phyloP scores from a whole-genome alignment of 192 early-diverging fungal species.

The Coemansia sp. region DNA sequence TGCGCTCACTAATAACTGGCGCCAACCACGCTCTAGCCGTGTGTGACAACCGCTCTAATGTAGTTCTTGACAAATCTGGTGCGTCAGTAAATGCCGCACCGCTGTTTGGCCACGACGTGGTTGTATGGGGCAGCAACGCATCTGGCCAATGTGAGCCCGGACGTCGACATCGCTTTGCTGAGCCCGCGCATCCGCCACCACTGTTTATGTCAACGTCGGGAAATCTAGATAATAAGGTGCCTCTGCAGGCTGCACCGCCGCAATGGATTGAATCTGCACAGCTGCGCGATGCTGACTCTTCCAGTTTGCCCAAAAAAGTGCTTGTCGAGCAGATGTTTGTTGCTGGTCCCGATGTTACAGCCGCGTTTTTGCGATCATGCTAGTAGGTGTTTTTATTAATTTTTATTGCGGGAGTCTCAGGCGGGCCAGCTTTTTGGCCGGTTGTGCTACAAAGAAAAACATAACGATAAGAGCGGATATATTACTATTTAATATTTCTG shows the following conservation, averaged over 20 bases:
- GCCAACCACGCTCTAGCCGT: slow-evolving; percentile 35
- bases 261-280: slow-evolving; percentile 33
- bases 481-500: too few species aligned
- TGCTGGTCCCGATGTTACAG: slow-evolving; percentile 28
- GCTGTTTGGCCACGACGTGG: slow-evolving; percentile 40
- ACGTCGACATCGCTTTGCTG: slow-evolving; percentile 35
- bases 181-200: slow-evolving; percentile 23
- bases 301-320: slow-evolving; percentile 4
- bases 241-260: slow-evolving; percentile 39
- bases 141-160: slow-evolving; percentile 39
- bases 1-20: slow-evolving; percentile 20
- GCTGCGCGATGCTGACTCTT: slow-evolving; percentile 4
- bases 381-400: not conserved
- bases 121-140: slow-evolving; percentile 45
- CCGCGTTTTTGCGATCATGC: slow-evolving; percentile 12
- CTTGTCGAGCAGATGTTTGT: slow-evolving; percentile 44
- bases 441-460: too few species aligned
- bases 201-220: slow-evolving; percentile 11
- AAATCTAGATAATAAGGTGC: not conserved
- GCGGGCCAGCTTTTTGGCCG: too few species aligned
- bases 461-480: too few species aligned
- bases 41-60: slow-evolving; percentile 42
- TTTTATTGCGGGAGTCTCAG: too few species aligned
- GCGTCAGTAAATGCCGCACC: slow-evolving; percentile 10
- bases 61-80: slow-evolving; percentile 29